Evolutionary conservation across 1,284 basidiomycete genomes (phyloP).

Genomic region (Wallemia mellicola): DNA sequence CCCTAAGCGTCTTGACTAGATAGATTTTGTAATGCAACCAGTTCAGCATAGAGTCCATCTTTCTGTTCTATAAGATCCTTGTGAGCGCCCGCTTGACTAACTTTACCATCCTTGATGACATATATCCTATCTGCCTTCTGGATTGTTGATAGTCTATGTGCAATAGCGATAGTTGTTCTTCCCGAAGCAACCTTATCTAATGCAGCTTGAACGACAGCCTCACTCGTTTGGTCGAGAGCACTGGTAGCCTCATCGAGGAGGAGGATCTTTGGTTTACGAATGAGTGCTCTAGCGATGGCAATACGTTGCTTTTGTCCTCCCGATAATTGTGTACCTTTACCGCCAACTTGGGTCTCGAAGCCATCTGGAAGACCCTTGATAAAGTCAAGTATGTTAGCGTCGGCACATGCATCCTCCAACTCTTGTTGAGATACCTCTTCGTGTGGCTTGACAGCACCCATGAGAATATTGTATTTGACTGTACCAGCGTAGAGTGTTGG

Average conservation of each 20-base stretch:
- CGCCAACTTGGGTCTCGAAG: constrained; percentile 56
- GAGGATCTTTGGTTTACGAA: background rate
- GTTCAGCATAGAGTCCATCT: background rate
- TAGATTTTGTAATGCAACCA: background rate
- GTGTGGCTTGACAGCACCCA: constrained; percentile 53
- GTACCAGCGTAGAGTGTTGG: constrained; percentile 36
- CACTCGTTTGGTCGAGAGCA: constrained; percentile 76
- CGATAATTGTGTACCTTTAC: constrained; percentile 42
- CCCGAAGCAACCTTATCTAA: constrained; percentile 71
- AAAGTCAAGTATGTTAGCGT: constrained; percentile 42
- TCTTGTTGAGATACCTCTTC: constrained; percentile 65
- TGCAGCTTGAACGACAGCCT: constrained; percentile 78
- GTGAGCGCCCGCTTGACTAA: constrained; percentile 64
- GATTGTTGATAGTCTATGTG: constrained; percentile 73
- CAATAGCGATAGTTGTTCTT: constrained; percentile 70
- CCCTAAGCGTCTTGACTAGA: background rate
- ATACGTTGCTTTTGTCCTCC: constrained; percentile 84
- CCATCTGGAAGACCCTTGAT: constrained; percentile 49
- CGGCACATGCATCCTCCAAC: constrained; percentile 13
- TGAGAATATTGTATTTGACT: constrained; percentile 57
- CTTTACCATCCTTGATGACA: constrained; percentile 63
- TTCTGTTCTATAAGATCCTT: constrained; percentile 3
- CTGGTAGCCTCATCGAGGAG: constrained; percentile 34
- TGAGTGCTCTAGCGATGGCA: constrained; percentile 50
- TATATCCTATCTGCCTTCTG: constrained; percentile 24